A percentile compares a stretch with the other conserved stretches of the same genome.
Evolutionary conservation across 2,329 filamentous ascomycete species (phyloP).

Genomic region (Blastomyces emzantsi): DNA sequence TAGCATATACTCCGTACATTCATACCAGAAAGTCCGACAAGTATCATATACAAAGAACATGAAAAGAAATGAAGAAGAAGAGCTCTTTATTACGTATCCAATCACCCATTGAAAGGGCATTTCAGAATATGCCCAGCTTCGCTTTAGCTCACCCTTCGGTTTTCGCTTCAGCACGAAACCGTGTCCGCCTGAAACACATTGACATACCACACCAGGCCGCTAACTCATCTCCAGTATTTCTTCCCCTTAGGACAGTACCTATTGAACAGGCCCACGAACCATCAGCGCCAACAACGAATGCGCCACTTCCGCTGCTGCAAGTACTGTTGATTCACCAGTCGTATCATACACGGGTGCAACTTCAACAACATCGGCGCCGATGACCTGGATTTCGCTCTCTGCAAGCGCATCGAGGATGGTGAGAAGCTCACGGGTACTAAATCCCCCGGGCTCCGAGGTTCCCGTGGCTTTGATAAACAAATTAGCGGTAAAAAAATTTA

Average conservation of each 20-base stretch:
- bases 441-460: constrained; percentile 81
- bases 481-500: neutral
- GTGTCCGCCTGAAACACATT: too few relatives aligned
- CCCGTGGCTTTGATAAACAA: constrained; percentile 46
- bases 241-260: neutral
- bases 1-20: too few relatives aligned
- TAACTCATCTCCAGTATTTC: neutral
- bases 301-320: constrained; percentile 74
- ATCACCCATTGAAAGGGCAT: too few relatives aligned
- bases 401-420: constrained; percentile 70
- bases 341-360: constrained; percentile 80
- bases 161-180: too few relatives aligned
- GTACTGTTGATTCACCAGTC: constrained; percentile 65
- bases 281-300: constrained; percentile 69
- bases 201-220: neutral
- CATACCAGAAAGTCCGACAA: too few relatives aligned
- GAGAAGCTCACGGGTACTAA: constrained; percentile 83
- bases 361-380: constrained; percentile 85
- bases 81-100: too few relatives aligned
- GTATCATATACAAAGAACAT: too few relatives aligned
- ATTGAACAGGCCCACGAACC: constrained; percentile 34
- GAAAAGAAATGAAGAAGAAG: too few relatives aligned
- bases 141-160: too few relatives aligned
- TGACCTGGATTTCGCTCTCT: constrained; percentile 55
- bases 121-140: too few relatives aligned